Evolutionary conservation across 352 stramenopile species (phyloP).

Genomic region (Globisporangium ultimum): DNA sequence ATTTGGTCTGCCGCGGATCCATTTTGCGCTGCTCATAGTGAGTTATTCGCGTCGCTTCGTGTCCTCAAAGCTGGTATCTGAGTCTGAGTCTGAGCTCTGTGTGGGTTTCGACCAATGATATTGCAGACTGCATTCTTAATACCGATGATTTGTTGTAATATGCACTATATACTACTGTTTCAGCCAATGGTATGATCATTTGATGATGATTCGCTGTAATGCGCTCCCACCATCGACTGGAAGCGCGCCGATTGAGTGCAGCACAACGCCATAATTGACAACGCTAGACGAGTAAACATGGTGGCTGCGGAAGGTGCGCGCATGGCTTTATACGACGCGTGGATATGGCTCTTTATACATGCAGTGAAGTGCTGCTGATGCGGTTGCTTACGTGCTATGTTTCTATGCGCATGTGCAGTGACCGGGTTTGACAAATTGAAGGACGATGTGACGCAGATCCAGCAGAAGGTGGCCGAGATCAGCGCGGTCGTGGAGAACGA

Average conservation of each 20-base stretch:
- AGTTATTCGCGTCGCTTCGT: slow-evolving; percentile 18
- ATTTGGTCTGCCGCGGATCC: slow-evolving; percentile 42
- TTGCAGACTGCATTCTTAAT: background rate
- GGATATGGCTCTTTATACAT: background rate
- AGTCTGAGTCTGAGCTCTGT: slow-evolving; percentile 2
- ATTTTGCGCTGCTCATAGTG: slow-evolving; percentile 18
- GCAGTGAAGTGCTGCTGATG: background rate
- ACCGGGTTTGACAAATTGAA: slow-evolving; percentile 50
- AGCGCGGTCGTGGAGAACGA: slow-evolving; percentile 45
- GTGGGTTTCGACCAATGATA: background rate
- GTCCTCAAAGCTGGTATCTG: background rate
- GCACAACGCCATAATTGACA: background rate
- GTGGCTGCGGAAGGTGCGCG: slow-evolving; percentile 30
- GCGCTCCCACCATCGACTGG: slow-evolving; percentile 14
- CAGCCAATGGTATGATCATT: slow-evolving; percentile 4
- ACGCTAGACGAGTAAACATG: slow-evolving; percentile 17
- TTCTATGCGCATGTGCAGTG: slow-evolving; percentile 17
- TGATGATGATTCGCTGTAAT: slow-evolving; percentile 36
- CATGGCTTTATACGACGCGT: no score
- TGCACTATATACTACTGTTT: background rate
- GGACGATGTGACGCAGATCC: slow-evolving; percentile 53
- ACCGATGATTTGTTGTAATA: slow-evolving; percentile 31
- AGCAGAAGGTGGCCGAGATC: slow-evolving; percentile 48
- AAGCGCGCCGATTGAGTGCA: slow-evolving; percentile 14
- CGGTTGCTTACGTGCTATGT: background rate